Base-by-base conservation (phyloP, 2,329 filamentous ascomycete genomes). In the Cladosporium sphaerospermum region DNA sequence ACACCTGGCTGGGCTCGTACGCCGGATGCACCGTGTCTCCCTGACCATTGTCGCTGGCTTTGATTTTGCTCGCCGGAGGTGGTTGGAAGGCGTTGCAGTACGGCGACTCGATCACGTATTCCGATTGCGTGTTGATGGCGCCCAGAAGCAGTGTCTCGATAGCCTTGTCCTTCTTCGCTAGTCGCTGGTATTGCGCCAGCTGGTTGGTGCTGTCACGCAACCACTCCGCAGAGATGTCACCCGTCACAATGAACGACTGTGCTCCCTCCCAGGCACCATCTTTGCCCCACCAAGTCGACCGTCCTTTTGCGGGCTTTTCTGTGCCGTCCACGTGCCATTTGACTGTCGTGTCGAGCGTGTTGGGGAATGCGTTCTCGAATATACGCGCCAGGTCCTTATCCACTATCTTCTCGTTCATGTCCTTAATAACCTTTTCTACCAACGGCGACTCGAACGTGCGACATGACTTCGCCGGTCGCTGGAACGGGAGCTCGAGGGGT, bases 31-130 rank as follows among this genome's bases (percentile, higher is more conserved):
- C 93, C 8, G 68, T 71, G 65, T 99, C 93, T 16, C 85, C 80
- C 67, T 96, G 88, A 3, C 88, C 88, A 64, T 92, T 96, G 62
- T 81, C 79, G 13, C 84, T 85, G 5, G 85, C 75, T 3, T 78
- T 72, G 1, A 97, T 77, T 13, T 85, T 82, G 58, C 89, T 91
- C 6, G 90, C 88, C 2, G 88, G 85, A 0, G 93, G 93, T 4
- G 93, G 92, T 68, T 99, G 93, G 71, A 97, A 99, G 14, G 93
- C 93, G 69, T 99, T 97, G 78, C 93, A 99, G 73, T 97, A 99
- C 0, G 93, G 93, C 1, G 88, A 90, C 64, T 89, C 83, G 57
- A 97, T 96, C 40, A 99, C 88, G 65, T 90, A 97, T 69, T 97
- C 92, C 13, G 88, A 81, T 71, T 99, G 93, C 0, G 93, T 97